Base-by-base conservation (phyloP, 1,139 yeast species). In the Nakaseomyces delphensis region DNA sequence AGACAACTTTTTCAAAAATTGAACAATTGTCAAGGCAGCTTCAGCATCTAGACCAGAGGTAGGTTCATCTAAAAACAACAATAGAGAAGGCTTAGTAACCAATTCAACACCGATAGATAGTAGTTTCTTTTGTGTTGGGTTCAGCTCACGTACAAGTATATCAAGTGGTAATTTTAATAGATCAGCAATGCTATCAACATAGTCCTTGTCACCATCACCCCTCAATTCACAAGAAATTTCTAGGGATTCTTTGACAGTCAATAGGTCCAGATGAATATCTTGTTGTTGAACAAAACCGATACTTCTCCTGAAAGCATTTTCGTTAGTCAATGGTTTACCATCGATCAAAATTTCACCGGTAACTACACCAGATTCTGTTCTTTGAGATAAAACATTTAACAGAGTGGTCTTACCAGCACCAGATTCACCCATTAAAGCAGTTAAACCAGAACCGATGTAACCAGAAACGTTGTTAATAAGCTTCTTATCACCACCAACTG, bases 321-420 rank as follows among this genome's bases (percentile, higher is more conserved):
- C 63, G 40, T 66, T 63, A 24, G 64, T 63, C 35, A 74, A 56
- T 14, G 70, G 68, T 40, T 64, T 62, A 45, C 79, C 79, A 54
- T 74, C 72, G 25, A 75, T 76, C 45, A 74, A 56, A 69, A 73
- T 68, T 46, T 71, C 76, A 51, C 80, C 80, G 36, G 77, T 71
- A 18, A 75, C 66, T 38, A 68, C 70, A 48, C 79, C 80, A 50
- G 64, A 60, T 37, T 68, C 69, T 40, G 69, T 63, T 56, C 79
- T 64, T 52, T 70, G 73, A 42, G 79, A 71, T 43, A 75, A 60
- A 41, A 69, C 70, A 49, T 74, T 73, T 50, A 76, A 65, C 44
- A 75, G 62, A 2, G 80, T 75, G 2, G 80, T 75, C 53, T 76
- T 76, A 57, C 81, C 81, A 35, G 79, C 79, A 56, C 80, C 80